Percentiles rank a stretch among this genome's conserved stretches.
Conservation (phyloP, 345 rosid species). For the Draba incana region DNA sequence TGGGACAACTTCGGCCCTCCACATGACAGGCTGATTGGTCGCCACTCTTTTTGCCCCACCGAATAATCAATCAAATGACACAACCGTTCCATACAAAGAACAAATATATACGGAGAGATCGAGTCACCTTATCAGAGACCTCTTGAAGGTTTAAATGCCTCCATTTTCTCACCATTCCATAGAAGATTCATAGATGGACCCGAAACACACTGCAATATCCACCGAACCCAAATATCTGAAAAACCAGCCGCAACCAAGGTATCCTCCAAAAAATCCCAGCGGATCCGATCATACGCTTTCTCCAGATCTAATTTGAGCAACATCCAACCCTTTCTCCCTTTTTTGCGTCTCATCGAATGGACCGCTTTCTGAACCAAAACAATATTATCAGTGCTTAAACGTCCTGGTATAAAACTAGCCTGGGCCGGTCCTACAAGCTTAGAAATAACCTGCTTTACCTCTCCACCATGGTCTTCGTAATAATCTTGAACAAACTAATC, state of each 20-base stretch:
- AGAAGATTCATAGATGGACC: too few relatives aligned
- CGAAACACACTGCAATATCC: too few relatives aligned
- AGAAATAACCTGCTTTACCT: neutral
- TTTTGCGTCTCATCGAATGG: neutral
- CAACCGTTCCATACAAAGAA: too few relatives aligned
- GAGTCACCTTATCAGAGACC: too few relatives aligned
- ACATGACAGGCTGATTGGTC: too few relatives aligned
- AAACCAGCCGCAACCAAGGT: neutral
- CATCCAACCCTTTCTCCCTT: neutral
- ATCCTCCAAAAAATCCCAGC: neutral
- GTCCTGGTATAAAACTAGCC: neutral
- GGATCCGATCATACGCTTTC: neutral
- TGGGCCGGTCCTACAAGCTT: neutral
- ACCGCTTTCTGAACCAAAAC: neutral
- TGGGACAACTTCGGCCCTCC: neutral
- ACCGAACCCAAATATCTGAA: too few relatives aligned
- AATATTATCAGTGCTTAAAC: neutral
- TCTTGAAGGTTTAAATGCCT: too few relatives aligned
- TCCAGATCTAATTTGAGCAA: too few relatives aligned
- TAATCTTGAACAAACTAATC: neutral
- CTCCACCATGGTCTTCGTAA: neutral
- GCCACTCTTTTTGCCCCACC: too few relatives aligned
- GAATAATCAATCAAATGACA: too few relatives aligned
- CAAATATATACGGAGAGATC: too few relatives aligned
- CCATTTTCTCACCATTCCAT: too few relatives aligned